Percentiles rank a stretch among this genome's conserved stretches.
Evolutionary conservation across 169 alveolate species (phyloP).

Genomic region (Cryptosporidium parvum): DNA sequence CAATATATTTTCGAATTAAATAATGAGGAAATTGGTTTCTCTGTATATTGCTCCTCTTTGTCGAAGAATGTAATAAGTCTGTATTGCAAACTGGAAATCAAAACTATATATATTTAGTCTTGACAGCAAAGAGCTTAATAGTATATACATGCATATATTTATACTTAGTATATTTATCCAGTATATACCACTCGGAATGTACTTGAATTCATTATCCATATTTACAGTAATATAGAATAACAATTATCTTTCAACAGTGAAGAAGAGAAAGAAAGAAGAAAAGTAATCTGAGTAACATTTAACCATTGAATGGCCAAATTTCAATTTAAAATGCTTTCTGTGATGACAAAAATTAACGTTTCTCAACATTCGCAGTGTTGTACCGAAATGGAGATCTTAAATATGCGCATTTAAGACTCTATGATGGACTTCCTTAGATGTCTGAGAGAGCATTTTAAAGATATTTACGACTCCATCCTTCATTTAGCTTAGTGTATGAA

Average conservation of each 20-base stretch:
- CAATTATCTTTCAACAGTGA: neutral
- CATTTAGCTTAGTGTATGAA: neutral
- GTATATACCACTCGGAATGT: conserved; percentile 15
- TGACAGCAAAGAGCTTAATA: conserved; percentile 7
- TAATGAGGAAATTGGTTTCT: neutral
- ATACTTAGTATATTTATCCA: neutral
- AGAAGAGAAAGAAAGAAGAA: too few relatives aligned
- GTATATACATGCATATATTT: conserved; percentile 8
- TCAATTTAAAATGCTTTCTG: neutral
- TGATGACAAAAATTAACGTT: conserved; percentile 73
- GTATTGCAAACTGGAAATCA: conserved; percentile 6
- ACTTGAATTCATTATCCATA: neutral
- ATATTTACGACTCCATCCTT: neutral
- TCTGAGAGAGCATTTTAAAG: conserved; percentile 57
- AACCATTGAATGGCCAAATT: neutral
- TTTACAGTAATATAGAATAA: neutral
- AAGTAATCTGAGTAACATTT: neutral
- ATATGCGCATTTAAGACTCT: conserved; percentile 74
- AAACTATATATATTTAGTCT: neutral
- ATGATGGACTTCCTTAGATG: conserved; percentile 78
- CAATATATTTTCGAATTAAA: neutral
- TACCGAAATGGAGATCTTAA: conserved; percentile 66
- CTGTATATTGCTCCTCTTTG: neutral
- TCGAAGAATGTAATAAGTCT: conserved; percentile 3
- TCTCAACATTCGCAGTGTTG: conserved; percentile 77